These are phyloP conservation scores for Tetrahymena malaccensis DNA, from an alignment of 73 alveolate species.

Conservation along the genomic window DNA sequence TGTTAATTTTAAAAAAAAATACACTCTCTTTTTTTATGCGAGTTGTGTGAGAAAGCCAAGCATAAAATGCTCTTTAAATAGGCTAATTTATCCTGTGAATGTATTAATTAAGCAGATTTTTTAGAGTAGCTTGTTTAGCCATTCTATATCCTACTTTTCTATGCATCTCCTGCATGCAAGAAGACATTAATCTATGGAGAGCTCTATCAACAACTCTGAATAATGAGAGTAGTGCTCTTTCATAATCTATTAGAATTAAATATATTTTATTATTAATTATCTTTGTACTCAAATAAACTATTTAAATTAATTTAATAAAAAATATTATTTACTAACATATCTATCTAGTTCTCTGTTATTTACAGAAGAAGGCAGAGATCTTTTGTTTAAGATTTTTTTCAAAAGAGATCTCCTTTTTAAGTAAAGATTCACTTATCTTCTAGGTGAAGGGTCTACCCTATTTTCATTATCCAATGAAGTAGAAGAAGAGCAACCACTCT, in stretches of 20 bases:
- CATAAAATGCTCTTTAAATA: neutral
- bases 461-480: neutral
- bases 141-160: neutral
- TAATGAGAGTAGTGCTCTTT: neutral
- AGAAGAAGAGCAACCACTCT: neutral
- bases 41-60: neutral
- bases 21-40: neutral
- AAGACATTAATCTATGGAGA: neutral
- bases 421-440: neutral
- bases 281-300: no score
- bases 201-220: neutral
- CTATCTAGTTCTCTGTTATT: neutral
- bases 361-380: neutral
- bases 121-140: neutral
- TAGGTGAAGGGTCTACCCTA: neutral
- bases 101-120: neutral
- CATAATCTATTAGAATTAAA: neutral
- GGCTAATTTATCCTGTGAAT: neutral
- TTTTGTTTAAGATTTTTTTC: neutral
- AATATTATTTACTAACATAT: neutral
- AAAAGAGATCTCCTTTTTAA: neutral
- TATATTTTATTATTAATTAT: no score
- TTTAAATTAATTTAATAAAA: neutral
- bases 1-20: neutral
- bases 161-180: neutral